Percentiles rank a stretch among this genome's conserved stretches.
These are phyloP conservation scores for Pycnococcus provasolii DNA, from an alignment of 139 green algal genomes.

Conservation along the genomic window DNA sequence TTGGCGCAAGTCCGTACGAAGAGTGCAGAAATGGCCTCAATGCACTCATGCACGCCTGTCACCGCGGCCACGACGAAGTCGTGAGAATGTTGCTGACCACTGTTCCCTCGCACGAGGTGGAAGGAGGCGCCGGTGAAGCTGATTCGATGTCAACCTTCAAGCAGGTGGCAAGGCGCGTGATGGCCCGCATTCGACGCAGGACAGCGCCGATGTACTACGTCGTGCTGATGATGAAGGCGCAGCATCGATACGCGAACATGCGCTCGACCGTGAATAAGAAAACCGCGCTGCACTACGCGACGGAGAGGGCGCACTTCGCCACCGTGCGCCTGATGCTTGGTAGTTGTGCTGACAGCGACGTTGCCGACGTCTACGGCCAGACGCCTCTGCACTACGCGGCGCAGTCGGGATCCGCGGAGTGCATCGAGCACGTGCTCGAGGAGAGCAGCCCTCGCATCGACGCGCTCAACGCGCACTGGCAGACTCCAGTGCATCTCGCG, in stretches of 20 bases:
- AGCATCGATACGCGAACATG: not conserved
- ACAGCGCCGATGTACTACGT: not conserved
- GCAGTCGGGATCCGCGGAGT: not conserved
- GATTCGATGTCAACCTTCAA: too few species aligned
- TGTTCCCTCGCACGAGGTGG: too few species aligned
- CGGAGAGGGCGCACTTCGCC: too few species aligned
- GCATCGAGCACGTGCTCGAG: not conserved
- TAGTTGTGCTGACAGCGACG: too few species aligned
- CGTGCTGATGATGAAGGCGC: not conserved
- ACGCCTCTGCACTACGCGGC: conserved; percentile 8
- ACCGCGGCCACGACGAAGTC: not conserved
- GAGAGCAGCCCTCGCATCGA: not conserved
- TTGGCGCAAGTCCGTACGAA: too few species aligned
- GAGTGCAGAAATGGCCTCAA: too few species aligned
- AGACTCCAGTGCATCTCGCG: conserved; percentile 3
- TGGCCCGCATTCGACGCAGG: not conserved
- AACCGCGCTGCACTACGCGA: too few species aligned
- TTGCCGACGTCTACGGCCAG: not conserved
- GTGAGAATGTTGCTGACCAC: too few species aligned
- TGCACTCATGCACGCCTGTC: not conserved
- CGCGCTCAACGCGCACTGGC: not conserved
- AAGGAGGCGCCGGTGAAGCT: too few species aligned
- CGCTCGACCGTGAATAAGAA: too few species aligned
- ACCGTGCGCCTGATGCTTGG: too few species aligned
- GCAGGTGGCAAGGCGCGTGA: too few species aligned